Evolutionary conservation across 441 rosid species (phyloP).

Genomic region (Capsella rubella): DNA sequence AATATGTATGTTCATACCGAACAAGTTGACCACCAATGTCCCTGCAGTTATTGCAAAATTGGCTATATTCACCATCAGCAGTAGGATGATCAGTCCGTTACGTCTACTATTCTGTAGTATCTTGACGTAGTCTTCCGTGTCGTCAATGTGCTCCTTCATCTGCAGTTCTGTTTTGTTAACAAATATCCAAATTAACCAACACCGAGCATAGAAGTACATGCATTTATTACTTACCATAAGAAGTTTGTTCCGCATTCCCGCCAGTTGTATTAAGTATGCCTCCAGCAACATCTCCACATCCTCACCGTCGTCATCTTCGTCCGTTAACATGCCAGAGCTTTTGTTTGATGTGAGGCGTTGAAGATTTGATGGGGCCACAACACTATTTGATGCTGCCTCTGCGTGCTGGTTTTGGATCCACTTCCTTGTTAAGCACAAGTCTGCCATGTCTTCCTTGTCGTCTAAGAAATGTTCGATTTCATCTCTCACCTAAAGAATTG

Average conservation of each 20-base stretch:
- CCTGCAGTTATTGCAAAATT: constrained; percentile 76
- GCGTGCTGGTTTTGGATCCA: constrained; percentile 79
- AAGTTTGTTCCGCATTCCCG: constrained; percentile 89
- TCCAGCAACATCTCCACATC: constrained; percentile 95
- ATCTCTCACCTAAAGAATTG: constrained; percentile 74
- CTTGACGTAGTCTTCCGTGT: constrained; percentile 91
- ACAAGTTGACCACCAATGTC: constrained; percentile 69
- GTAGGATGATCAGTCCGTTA: constrained; percentile 87
- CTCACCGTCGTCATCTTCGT: constrained; percentile 78
- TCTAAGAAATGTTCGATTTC: constrained; percentile 87
- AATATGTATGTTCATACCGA: constrained; percentile 91
- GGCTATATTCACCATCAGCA: constrained; percentile 70
- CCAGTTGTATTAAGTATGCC: constrained; percentile 93
- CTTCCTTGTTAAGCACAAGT: constrained; percentile 81
- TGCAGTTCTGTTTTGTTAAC: not conserved
- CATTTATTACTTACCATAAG: constrained; percentile 37
- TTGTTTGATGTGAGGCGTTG: no score
- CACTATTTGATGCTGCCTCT: constrained; percentile 53
- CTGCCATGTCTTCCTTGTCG: constrained; percentile 87
- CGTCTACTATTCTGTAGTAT: constrained; percentile 88
- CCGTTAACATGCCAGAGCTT: constrained; percentile 63
- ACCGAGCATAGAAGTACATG: not conserved
- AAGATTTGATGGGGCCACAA: constrained; percentile 27
- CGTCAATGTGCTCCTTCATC: constrained; percentile 87
- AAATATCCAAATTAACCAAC: not conserved